These are phyloP conservation scores for Penicillium sp. DNA, from an alignment of 2,329 filamentous ascomycete species.

Conservation along the genomic window DNA sequence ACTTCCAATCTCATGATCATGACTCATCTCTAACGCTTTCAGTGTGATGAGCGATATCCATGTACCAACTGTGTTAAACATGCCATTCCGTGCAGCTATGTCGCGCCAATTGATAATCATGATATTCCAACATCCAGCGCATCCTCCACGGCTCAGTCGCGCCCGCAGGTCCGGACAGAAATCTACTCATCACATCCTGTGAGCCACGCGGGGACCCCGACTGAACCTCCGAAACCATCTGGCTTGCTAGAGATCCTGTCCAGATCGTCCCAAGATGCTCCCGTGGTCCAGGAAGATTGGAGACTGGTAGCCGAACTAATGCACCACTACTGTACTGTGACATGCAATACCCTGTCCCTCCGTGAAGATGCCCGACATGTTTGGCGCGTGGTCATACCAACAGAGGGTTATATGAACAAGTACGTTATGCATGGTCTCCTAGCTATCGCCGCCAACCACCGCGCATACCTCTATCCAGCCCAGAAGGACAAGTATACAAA, in stretches of 20 bases:
- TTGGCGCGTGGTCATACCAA: conserved; percentile 28
- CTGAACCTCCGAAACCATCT: conserved; percentile 5
- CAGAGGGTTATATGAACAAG: conserved; percentile 27
- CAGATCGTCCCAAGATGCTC: not conserved
- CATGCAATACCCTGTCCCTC: conserved; percentile 20
- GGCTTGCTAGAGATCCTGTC: conserved; percentile 13
- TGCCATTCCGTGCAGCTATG: conserved; percentile 19
- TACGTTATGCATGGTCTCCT: conserved; percentile 32
- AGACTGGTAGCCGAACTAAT: conserved; percentile 39
- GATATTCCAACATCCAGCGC: conserved; percentile 1
- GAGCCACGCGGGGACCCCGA: conserved; percentile 5
- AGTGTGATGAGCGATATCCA: conserved; percentile 27
- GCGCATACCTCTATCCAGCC: conserved; percentile 10
- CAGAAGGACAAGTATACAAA: conserved; percentile 15
- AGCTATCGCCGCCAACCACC: conserved; percentile 30
- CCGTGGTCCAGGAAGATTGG: conserved; percentile 14
- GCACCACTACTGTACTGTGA: conserved; percentile 39
- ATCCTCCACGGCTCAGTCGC: conserved; percentile 1
- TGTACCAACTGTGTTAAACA: conserved; percentile 26
- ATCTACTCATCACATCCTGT: not conserved
- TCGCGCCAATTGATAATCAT: conserved; percentile 1
- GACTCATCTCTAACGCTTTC: not conserved
- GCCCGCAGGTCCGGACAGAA: not conserved
- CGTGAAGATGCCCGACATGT: conserved; percentile 25
- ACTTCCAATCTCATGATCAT: not conserved